Evolutionary conservation across 2,329 filamentous ascomycete species (phyloP).

Genomic region (Pochonia chlamydosporia): DNA sequence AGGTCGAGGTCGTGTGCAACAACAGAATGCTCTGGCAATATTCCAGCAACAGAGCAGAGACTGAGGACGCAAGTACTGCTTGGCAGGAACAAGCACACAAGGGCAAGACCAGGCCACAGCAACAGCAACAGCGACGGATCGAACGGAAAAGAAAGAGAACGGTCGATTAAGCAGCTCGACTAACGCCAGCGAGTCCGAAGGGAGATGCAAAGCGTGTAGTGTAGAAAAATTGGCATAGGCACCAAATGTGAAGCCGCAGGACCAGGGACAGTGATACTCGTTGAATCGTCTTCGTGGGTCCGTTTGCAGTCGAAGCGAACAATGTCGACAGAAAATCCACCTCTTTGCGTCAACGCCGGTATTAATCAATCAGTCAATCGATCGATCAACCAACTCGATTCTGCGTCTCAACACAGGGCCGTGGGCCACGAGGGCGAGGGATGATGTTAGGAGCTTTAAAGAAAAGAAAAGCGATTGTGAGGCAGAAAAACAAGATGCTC

Average conservation of each 20-base stretch:
- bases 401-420: slow-evolving; percentile 5
- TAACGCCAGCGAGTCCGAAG: background rate
- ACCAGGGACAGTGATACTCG: background rate
- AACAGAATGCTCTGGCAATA: slow-evolving; percentile 27
- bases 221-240: background rate
- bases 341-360: slow-evolving; percentile 2
- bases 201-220: background rate
- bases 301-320: background rate
- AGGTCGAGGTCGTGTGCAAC: slow-evolving; percentile 2
- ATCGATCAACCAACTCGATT: slow-evolving; percentile 4
- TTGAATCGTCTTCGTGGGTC: slow-evolving; percentile 1
- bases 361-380: too few species aligned
- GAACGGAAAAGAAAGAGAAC: background rate
- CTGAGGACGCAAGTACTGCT: background rate
- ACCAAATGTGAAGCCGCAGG: background rate
- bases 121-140: background rate
- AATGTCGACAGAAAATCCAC: background rate
- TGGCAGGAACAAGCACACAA: slow-evolving; percentile 5
- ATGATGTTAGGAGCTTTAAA: background rate
- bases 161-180: background rate
- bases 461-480: slow-evolving; percentile 2
- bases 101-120: slow-evolving; percentile 5
- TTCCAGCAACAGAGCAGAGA: slow-evolving; percentile 31
- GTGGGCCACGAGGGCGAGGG: slow-evolving; percentile 5
- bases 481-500: background rate